Evolutionary conservation across 108 stramenopile genomes (phyloP).

Genomic region (Cyclostephanos invisitatus): DNA sequence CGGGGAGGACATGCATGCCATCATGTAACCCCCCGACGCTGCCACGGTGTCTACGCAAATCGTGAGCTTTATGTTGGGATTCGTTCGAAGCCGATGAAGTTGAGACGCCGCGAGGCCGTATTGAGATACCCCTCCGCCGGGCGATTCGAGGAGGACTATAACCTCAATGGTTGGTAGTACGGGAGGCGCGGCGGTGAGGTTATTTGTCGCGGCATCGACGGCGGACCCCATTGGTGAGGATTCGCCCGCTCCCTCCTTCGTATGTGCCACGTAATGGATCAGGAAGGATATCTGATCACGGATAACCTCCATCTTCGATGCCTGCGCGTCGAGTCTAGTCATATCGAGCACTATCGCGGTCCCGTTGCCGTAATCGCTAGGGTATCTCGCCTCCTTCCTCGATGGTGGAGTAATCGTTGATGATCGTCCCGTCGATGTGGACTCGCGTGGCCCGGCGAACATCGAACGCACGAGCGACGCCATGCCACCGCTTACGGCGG

Average conservation of each 20-base stretch:
- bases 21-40: conserved; percentile 83
- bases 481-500: not conserved
- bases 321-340: conserved; percentile 58
- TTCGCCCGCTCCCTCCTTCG: conserved; percentile 7
- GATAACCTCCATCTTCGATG: conserved; percentile 58
- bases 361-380: conserved; percentile 42
- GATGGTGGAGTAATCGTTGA: not conserved
- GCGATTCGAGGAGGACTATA: conserved; percentile 73
- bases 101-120: conserved; percentile 80
- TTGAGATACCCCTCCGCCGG: conserved; percentile 72
- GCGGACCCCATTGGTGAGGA: no score
- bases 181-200: not conserved
- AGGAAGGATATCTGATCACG: conserved; percentile 79
- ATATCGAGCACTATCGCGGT: conserved; percentile 70
- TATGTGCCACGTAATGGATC: conserved; percentile 29
- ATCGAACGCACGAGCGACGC: not conserved
- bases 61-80: conserved; percentile 66
- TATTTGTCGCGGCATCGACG: not conserved
- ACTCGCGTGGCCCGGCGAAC: not conserved
- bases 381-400: conserved; percentile 12
- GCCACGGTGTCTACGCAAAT: conserved; percentile 74
- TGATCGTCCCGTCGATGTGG: not conserved
- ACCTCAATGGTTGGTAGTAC: conserved; percentile 52
- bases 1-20: conserved; percentile 72
- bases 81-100: conserved; percentile 61